A percentile compares a stretch with the other conserved stretches of the same genome.
Evolutionary conservation across 2,329 filamentous ascomycete genomes (phyloP).

Genomic region (Phaeoacremonium minimum): DNA sequence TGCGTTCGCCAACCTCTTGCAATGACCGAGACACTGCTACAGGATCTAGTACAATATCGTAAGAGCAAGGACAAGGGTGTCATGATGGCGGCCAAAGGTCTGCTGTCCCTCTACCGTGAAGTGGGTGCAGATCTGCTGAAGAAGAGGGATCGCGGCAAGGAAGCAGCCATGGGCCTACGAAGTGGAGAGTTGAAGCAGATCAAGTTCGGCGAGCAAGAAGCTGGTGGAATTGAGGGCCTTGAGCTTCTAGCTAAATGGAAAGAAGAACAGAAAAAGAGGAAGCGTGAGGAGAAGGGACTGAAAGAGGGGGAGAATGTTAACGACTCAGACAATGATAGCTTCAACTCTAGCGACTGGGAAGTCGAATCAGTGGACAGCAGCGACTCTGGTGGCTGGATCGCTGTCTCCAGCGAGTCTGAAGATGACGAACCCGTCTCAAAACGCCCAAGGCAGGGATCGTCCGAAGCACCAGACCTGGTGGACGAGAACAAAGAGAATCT

Average conservation of each 20-base stretch:
- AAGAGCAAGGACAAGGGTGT: constrained; percentile 98
- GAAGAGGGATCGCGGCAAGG: constrained; percentile 87
- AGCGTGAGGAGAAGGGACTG: constrained; percentile 64
- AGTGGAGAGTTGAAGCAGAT: constrained; percentile 70
- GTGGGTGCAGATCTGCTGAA: constrained; percentile 84
- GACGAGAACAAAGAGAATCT: constrained; percentile 37
- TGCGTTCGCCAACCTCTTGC: constrained; percentile 90
- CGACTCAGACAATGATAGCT: constrained; percentile 55
- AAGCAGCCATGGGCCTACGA: constrained; percentile 75
- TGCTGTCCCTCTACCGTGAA: constrained; percentile 87
- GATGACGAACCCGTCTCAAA: constrained; percentile 67
- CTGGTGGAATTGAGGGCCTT: constrained; percentile 83
- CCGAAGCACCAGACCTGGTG: constrained; percentile 20
- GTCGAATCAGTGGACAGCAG: constrained; percentile 55
- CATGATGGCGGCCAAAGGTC: constrained; percentile 96
- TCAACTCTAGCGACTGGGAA: constrained; percentile 56
- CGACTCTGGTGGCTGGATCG: constrained; percentile 88
- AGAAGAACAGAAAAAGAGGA: constrained; percentile 77
- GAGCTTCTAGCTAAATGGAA: constrained; percentile 93
- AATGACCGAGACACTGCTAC: constrained; percentile 91
- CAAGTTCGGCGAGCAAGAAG: constrained; percentile 77
- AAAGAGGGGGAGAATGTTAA: constrained; percentile 61
- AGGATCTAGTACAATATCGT: constrained; percentile 92
- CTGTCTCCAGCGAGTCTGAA: constrained; percentile 74
- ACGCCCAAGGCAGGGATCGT: constrained; percentile 46